phyloP scores from a whole-genome alignment of 257 asterid species.

The Datura wrightii region DNA sequence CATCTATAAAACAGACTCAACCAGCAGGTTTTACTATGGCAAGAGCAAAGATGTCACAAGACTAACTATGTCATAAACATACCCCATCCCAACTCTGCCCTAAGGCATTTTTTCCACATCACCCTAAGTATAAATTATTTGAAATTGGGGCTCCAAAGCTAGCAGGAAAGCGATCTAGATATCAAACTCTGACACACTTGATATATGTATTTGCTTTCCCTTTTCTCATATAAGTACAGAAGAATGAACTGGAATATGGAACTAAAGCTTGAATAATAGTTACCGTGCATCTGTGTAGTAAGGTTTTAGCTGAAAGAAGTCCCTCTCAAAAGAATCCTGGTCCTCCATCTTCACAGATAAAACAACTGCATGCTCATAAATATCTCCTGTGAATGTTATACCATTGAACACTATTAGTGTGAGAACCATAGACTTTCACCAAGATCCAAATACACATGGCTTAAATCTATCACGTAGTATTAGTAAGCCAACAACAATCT shows the following conservation, averaged over 20 bases:
- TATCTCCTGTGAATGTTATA: constrained; percentile 65
- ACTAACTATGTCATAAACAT: background rate
- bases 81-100: background rate
- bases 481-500: background rate
- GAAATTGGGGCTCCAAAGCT: background rate
- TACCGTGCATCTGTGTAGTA: constrained; percentile 94
- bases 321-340: constrained; percentile 94
- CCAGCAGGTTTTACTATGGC: background rate
- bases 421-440: background rate
- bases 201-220: background rate
- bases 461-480: background rate
- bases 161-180: background rate
- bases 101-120: background rate
- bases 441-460: constrained; percentile 23
- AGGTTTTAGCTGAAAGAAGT: constrained; percentile 91
- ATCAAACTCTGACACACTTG: background rate
- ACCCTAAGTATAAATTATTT: background rate
- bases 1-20: constrained; percentile 5
- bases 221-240: background rate
- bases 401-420: background rate
- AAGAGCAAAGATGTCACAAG: background rate
- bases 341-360: constrained; percentile 87
- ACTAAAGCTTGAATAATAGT: constrained; percentile 25
- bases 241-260: background rate
- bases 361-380: constrained; percentile 92